Evolutionary conservation across 2,329 filamentous ascomycete species (phyloP).

Genomic region (Fusarium burgessii): DNA sequence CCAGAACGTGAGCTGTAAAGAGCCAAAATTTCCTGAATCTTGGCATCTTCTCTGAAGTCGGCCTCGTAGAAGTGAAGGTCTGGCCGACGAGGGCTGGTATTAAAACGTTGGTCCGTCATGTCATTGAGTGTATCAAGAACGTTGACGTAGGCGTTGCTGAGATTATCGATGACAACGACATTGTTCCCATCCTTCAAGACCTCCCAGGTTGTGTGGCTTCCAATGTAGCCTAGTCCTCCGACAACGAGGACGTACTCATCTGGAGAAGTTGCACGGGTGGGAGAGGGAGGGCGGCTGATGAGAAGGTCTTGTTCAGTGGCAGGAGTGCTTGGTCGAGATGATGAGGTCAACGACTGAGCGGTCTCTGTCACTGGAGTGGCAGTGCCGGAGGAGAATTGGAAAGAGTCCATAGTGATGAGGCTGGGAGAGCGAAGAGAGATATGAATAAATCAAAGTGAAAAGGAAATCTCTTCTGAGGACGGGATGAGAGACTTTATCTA

Average conservation of each 20-base stretch:
- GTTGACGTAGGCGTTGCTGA: background rate
- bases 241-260: constrained; percentile 6
- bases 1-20: background rate
- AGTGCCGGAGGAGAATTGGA: fast-evolving
- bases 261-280: background rate
- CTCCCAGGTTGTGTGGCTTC: constrained; percentile 9
- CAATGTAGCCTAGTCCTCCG: constrained; percentile 16
- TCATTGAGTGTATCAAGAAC: constrained; percentile 6
- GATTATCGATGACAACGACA: constrained; percentile 7
- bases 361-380: background rate
- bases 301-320: background rate
- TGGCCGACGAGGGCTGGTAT: background rate
- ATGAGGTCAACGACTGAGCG: background rate
- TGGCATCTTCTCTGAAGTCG: constrained; percentile 2
- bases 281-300: background rate
- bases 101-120: constrained; percentile 1
- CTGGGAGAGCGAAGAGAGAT: background rate
- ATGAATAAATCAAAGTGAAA: too few species aligned
- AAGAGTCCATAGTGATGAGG: background rate
- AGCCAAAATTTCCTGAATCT: background rate
- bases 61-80: constrained; percentile 16
- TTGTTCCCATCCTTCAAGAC: background rate
- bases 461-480: too few species aligned
- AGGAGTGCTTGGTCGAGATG: background rate
- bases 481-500: too few species aligned